Evolutionary conservation across 164 flowering plant species (phyloP), one percentile per base, ranked within the genome.

Genomic region (Protea cynaroides): DNA sequence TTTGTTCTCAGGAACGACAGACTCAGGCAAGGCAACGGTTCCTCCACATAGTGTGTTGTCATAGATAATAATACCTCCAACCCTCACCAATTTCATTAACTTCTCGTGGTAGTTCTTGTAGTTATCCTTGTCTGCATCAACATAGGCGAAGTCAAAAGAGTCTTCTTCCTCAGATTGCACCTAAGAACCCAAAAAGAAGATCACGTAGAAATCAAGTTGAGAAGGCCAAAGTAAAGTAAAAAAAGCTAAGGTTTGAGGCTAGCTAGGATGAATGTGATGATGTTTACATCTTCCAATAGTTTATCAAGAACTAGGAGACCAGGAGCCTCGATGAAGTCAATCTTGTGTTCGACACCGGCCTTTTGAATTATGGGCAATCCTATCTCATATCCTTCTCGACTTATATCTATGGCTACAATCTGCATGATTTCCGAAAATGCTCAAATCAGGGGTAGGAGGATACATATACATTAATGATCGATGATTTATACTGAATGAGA

Each of bases 1-100:
- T 17, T 0, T 1, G 7, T 0, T 0, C 51, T 63, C 70, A 1
- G 70, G 72, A 25, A 74, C 72, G 25, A 50, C 46, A 6, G 60
- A 55, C 25, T 74, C 78, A 11, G 43, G 59, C 36, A 17, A 1
- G 0, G 68, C 75, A 2, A 74, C 80, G 0, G 69, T 17, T 1
- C 80, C 80, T 19, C 25, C 43, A 73, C 70, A 74, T 0, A 74
- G 60, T 1, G 80, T 77, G 64, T 77, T 74, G 25, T 77, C 80
- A 24, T 74, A 77, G 0, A 57, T 71, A 17, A 74, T 44, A 0
- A 74, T 9, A 0, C 75, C 78, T 21, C 80, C 80, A 11, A 74
- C 59, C 62, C 67, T 77, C 55, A 77, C 70, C 64, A 77, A 51
- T 38, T 71, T 71, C 57, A 77, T 18, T 53, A 74, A 10, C 22